Evolutionary conservation across 768 basidiomycete species (phyloP).

Genomic region (Hydnum rufescens): DNA sequence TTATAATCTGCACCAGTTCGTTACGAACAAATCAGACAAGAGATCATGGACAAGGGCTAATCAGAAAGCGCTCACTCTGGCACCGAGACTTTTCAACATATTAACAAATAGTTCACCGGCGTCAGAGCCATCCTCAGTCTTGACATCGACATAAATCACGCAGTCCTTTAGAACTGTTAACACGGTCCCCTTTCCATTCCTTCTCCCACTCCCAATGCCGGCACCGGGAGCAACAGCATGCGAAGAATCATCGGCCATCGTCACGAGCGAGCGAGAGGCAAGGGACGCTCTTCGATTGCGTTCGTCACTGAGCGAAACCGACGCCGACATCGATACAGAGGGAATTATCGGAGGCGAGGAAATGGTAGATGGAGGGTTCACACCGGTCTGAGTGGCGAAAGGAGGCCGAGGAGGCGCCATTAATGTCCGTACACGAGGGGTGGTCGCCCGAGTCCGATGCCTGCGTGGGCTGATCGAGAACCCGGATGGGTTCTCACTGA

Average conservation of each 20-base stretch:
- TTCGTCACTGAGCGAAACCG: not conserved
- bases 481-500: too few species aligned
- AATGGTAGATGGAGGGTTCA: not conserved
- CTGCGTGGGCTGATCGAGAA: too few species aligned
- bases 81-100: slow-evolving; percentile 63
- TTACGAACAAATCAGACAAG: too few species aligned
- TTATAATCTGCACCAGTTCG: slow-evolving; percentile 31
- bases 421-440: not conserved
- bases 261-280: slow-evolving; percentile 4
- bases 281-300: not conserved
- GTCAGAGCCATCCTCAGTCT: slow-evolving; percentile 54
- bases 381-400: not conserved
- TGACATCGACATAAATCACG: slow-evolving; percentile 68
- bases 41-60: not conserved
- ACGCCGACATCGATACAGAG: too few species aligned
- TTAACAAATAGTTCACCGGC: slow-evolving; percentile 65
- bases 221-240: not conserved
- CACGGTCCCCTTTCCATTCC: not conserved
- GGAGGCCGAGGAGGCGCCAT: not conserved
- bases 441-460: too few species aligned
- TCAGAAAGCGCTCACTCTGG: slow-evolving; percentile 45
- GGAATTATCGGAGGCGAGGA: too few species aligned
- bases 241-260: slow-evolving; percentile 5
- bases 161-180: slow-evolving; percentile 43
- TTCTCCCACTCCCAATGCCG: not conserved